Percentiles rank a stretch among this genome's conserved stretches.
Evolutionary conservation across 768 basidiomycete species (phyloP).

Genomic region (Lactifluus echinatus): DNA sequence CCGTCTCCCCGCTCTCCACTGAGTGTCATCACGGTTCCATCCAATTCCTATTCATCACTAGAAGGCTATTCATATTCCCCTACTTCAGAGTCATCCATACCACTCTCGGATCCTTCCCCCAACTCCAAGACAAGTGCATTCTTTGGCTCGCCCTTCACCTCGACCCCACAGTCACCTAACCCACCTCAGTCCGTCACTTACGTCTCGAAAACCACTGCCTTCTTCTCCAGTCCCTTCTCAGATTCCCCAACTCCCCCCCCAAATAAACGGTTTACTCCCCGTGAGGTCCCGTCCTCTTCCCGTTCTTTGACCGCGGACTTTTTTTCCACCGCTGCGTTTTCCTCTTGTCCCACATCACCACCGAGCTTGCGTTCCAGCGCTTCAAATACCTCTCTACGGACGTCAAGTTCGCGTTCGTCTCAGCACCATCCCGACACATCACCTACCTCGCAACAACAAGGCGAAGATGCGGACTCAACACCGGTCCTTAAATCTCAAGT

Average conservation of each 20-base stretch:
- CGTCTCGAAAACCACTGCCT: conserved; percentile 18
- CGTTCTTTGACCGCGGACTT: conserved; percentile 18
- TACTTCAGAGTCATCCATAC: conserved; percentile 5
- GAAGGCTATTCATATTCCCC: conserved; percentile 6
- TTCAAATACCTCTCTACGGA: conserved; percentile 14
- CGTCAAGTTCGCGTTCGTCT: conserved; percentile 13
- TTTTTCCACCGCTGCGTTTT: conserved; percentile 5
- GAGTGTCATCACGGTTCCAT: neutral
- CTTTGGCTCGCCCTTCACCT: conserved; percentile 12
- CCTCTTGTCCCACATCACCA: conserved; percentile 13
- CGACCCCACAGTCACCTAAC: neutral
- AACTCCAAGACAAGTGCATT: conserved; percentile 19
- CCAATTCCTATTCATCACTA: neutral
- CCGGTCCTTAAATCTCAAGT: conserved; percentile 6
- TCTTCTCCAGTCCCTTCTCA: conserved; percentile 15
- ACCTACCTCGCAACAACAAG: neutral
- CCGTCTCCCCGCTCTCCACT: conserved; percentile 7
- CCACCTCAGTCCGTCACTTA: conserved; percentile 1
- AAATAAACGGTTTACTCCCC: neutral
- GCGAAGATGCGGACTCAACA: conserved; percentile 2
- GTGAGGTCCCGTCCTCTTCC: conserved; percentile 3
- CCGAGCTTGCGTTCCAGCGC: conserved; percentile 20
- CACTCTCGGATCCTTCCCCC: conserved; percentile 5
- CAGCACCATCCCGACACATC: neutral
- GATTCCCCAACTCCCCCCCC: conserved; percentile 6